Percentiles rank a stretch among this genome's conserved stretches.
These are phyloP conservation scores for Backusella psychrophila DNA, from an alignment of 192 early-diverging fungal genomes.

Conservation along the genomic window DNA sequence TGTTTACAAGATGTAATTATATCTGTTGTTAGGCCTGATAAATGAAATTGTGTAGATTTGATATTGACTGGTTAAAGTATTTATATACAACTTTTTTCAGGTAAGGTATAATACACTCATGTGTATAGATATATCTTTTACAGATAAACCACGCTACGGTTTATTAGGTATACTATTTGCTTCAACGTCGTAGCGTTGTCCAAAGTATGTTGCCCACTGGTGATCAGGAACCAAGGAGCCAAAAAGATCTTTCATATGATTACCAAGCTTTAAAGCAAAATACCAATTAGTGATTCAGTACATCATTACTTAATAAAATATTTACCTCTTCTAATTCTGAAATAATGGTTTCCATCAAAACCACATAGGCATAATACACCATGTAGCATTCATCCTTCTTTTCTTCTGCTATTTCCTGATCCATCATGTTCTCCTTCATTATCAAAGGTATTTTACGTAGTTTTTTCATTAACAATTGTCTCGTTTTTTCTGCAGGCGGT, in stretches of 20 bases:
- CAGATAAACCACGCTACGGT: neutral
- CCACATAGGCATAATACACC: slow-evolving; percentile 76
- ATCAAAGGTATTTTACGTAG: slow-evolving; percentile 55
- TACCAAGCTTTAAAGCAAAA: slow-evolving; percentile 4
- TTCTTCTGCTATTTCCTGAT: slow-evolving; percentile 14
- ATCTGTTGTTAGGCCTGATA: no score
- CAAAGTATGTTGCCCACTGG: slow-evolving; percentile 10
- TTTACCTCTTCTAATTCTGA: slow-evolving; percentile 59
- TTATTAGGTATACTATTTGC: neutral
- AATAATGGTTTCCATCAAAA: slow-evolving; percentile 73
- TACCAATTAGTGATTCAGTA: neutral
- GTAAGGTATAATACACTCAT: neutral
- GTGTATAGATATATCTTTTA: neutral
- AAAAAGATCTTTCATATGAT: slow-evolving; percentile 19
- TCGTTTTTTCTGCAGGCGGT: slow-evolving; percentile 66
- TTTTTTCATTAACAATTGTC: slow-evolving; percentile 55
- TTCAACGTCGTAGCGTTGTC: neutral
- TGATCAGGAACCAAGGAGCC: slow-evolving; percentile 7
- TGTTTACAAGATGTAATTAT: neutral
- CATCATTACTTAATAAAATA: neutral
- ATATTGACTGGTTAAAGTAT: neutral
- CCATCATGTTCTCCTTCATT: slow-evolving; percentile 31
- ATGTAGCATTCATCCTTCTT: slow-evolving; percentile 58
- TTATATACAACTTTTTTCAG: neutral
- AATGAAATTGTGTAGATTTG: neutral